Conservation (phyloP, 106 monocot species). For the Phalaenopsis equestris region DNA sequence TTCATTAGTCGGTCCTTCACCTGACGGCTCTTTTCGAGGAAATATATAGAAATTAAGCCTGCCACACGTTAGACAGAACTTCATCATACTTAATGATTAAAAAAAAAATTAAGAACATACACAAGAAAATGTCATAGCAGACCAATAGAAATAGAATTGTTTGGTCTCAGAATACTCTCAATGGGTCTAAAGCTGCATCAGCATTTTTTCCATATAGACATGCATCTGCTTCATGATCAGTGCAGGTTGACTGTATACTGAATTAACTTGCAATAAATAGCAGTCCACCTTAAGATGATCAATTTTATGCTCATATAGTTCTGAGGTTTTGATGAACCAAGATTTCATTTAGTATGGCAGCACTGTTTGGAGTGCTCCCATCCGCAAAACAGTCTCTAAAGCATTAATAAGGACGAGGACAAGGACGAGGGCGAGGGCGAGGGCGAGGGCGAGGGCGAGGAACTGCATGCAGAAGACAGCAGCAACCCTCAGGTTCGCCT, state of each 20-base stretch:
- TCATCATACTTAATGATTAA: background rate
- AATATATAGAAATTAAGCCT: slow-evolving; percentile 83
- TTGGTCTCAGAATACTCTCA: background rate
- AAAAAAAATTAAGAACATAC: background rate
- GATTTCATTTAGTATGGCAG: too few relatives aligned
- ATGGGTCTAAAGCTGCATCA: background rate
- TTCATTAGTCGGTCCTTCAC: slow-evolving; percentile 39
- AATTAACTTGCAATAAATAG: background rate
- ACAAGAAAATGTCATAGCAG: background rate
- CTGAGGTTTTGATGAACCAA: too few relatives aligned
- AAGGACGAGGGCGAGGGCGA: too few relatives aligned
- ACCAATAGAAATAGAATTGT: background rate
- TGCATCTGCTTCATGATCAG: background rate
- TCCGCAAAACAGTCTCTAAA: background rate
- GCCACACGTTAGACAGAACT: slow-evolving; percentile 14
- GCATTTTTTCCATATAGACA: background rate
- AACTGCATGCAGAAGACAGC: too few relatives aligned
- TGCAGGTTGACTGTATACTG: background rate
- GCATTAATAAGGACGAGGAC: too few relatives aligned
- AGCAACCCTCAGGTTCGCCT: too few relatives aligned
- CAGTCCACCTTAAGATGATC: too few relatives aligned
- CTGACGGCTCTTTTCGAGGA: slow-evolving; percentile 52
- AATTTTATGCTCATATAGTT: too few relatives aligned
- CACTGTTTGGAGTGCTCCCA: background rate
- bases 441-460: too few relatives aligned